Evolutionary conservation across 805 yeast genomes (phyloP).

Genomic region (Brettanomyces anomalus): DNA sequence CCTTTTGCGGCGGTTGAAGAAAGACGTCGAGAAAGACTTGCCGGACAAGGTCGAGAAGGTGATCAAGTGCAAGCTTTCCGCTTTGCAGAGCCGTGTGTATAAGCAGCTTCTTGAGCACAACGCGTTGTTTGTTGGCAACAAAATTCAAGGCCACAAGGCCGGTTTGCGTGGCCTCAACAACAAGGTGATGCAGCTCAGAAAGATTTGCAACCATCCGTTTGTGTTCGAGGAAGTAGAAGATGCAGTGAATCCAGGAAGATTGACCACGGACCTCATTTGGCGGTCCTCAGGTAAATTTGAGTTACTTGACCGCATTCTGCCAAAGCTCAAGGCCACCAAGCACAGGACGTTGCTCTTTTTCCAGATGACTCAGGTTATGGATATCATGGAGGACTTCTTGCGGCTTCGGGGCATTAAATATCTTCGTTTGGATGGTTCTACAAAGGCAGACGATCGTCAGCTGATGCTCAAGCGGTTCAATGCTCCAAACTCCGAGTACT

Average conservation of each 20-base stretch:
- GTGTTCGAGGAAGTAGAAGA: slow-evolving; percentile 78
- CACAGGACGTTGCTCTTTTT: slow-evolving; percentile 76
- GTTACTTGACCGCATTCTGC: slow-evolving; percentile 62
- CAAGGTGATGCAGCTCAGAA: slow-evolving; percentile 77
- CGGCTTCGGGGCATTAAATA: slow-evolving; percentile 59
- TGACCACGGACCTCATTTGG: slow-evolving; percentile 62
- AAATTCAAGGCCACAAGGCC: slow-evolving; percentile 47
- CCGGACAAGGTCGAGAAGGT: slow-evolving; percentile 82
- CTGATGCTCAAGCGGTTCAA: slow-evolving; percentile 64
- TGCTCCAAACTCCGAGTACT: slow-evolving; percentile 67
- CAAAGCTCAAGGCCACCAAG: slow-evolving; percentile 65
- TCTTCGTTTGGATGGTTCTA: slow-evolving; percentile 72
- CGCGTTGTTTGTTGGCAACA: slow-evolving; percentile 53
- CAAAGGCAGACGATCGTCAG: slow-evolving; percentile 80
- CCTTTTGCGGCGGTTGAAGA: slow-evolving; percentile 73
- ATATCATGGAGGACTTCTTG: slow-evolving; percentile 78
- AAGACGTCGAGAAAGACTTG: slow-evolving; percentile 78
- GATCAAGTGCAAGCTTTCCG: slow-evolving; percentile 68
- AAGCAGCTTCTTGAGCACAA: slow-evolving; percentile 73
- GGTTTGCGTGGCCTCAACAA: slow-evolving; percentile 75
- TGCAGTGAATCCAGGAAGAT: slow-evolving; percentile 51
- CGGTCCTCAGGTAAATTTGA: slow-evolving; percentile 78
- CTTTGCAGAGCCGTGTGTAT: slow-evolving; percentile 60
- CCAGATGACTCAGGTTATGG: slow-evolving; percentile 89
- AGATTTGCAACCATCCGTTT: slow-evolving; percentile 82